Evolutionary conservation across 768 basidiomycete genomes (phyloP), one percentile per base, ranked within the genome.

Genomic region (Mycena olivaceomarginata): DNA sequence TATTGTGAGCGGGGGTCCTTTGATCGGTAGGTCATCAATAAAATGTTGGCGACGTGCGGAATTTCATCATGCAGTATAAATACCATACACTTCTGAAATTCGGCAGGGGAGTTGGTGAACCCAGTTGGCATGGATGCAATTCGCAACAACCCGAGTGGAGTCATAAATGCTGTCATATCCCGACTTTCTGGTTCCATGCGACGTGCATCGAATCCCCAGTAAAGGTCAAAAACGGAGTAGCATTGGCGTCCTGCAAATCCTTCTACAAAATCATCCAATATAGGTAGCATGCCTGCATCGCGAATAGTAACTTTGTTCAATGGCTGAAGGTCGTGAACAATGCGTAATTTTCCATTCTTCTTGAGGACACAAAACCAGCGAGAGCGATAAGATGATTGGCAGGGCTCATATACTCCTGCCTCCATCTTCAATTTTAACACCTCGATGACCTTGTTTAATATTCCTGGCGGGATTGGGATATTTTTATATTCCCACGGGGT

Each of bases 41-140:
- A 83, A 0, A 80, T 81, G 0, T 75, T 72, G 0, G 82, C 82
- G 1, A 77, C n/a, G 2, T 84, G 25, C n/a, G 84, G 84, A 15
- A 87, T 86, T 57, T 86, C 82, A 1, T 84, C 76, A 51, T 84
- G 77, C 0, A 88, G 60, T 2, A 86, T 81, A 25, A 84, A 82
- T 0, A 73, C 66, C 48, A 86, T 81, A 41, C 77, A 77, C 22
- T 76, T 77, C 40, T 82, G 81, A 65, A 82, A 82, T 62, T 76
- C 77, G 13, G 81, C 71, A 2, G 77, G 76, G 4, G 76, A 81
- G 31, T 84, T 56, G 5, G 53, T 56, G 11, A 22, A 56, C 9
- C 53, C 53, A n/a, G 53, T 56, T n/a, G 53, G 53, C 53, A 56
- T 56, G 53, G 25, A 56, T 2, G 53, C n/a, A 20, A 48, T 48